Conservation (phyloP, 1,139 yeast species). For the Candida mesenterica region DNA sequence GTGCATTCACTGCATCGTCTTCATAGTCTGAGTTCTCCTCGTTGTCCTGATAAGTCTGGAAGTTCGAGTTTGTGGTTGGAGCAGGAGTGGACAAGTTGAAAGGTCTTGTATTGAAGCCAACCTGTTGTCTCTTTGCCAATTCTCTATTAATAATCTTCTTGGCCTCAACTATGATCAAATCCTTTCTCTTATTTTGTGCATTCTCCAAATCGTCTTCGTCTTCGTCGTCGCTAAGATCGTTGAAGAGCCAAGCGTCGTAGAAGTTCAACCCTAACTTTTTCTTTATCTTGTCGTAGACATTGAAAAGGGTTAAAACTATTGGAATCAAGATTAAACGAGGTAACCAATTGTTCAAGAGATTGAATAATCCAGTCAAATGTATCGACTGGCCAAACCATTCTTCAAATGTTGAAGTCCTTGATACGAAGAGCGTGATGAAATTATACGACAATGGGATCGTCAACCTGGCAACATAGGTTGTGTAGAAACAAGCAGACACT, state of each 20-base stretch:
- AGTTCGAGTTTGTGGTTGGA: conserved; percentile 15
- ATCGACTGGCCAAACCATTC: conserved; percentile 72
- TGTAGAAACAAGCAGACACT: conserved; percentile 71
- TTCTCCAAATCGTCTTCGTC: conserved; percentile 14
- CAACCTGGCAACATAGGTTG: conserved; percentile 77
- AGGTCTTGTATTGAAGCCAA: conserved; percentile 18
- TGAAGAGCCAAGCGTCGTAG: conserved; percentile 45
- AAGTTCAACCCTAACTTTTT: conserved; percentile 46
- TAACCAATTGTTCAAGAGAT: conserved; percentile 66
- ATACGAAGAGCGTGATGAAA: conserved; percentile 63
- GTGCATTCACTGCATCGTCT: conserved; percentile 11
- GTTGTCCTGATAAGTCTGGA: conserved; percentile 3
- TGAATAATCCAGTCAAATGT: conserved; percentile 72
- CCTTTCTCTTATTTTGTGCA: conserved; percentile 28
- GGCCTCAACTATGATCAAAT: conserved; percentile 43
- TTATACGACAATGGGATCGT: conserved; percentile 83
- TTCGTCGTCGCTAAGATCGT: conserved; percentile 13
- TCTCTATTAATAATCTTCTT: conserved; percentile 41
- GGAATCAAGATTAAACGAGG: conserved; percentile 76
- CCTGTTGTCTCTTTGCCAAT: conserved; percentile 26
- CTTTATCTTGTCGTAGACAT: conserved; percentile 66
- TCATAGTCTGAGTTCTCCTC: conserved; percentile 7
- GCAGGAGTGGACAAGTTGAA: conserved; percentile 27
- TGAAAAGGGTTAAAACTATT: conserved; percentile 58
- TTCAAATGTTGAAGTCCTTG: conserved; percentile 48